Conservation (phyloP, 495 filamentous ascomycete genomes). For the Aspergillus incahuasiensis region DNA sequence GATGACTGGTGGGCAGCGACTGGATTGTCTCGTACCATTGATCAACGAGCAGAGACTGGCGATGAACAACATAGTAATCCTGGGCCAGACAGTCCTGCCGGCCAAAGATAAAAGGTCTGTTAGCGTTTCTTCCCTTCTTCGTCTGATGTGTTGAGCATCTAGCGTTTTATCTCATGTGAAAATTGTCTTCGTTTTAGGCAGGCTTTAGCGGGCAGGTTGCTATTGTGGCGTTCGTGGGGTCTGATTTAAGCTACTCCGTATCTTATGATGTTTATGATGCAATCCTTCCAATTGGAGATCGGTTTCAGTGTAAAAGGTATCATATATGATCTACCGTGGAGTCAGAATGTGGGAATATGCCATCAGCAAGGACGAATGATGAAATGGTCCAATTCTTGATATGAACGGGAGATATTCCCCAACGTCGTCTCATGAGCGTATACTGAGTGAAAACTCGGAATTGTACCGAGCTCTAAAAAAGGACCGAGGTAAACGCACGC, state of each 20-base stretch:
- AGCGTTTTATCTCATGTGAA: constrained; percentile 9
- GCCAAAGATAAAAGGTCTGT: constrained; percentile 3
- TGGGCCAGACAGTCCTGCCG: constrained; percentile 21
- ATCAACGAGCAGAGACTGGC: constrained; percentile 26
- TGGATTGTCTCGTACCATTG: constrained; percentile 57
- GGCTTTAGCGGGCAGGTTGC: constrained; percentile 16
- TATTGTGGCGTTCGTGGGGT: constrained; percentile 10
- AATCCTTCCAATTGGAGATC: background rate
- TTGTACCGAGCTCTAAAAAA: background rate
- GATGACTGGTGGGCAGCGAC: constrained; percentile 74
- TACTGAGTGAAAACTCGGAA: too few relatives aligned
- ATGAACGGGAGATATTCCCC: too few relatives aligned
- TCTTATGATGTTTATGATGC: background rate
- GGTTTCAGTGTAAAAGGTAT: background rate
- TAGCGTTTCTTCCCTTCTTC: constrained; percentile 4
- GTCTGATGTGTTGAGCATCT: constrained; percentile 15
- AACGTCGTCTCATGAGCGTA: too few relatives aligned
- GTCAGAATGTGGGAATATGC: background rate
- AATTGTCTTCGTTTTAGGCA: background rate
- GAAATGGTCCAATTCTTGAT: background rate
- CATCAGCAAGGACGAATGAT: background rate
- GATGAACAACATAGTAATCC: constrained; percentile 21
- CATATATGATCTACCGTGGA: background rate
- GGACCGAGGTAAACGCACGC: background rate
- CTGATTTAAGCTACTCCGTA: background rate